Conservation (phyloP, 83 land plant genomes). For the Isoetes engelmannii region DNA sequence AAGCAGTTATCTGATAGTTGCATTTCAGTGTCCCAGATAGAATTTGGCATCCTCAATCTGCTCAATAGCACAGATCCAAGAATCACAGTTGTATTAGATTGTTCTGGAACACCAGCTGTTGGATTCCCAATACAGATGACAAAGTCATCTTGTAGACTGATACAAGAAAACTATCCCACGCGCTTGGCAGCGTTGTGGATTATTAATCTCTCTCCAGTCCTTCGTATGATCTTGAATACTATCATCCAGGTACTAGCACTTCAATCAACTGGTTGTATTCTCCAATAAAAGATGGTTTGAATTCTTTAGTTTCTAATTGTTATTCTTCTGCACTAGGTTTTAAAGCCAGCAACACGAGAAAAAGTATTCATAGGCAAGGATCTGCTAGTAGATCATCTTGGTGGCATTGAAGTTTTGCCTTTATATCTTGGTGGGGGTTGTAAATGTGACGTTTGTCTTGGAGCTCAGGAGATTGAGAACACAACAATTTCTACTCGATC, state of each 20-base stretch:
- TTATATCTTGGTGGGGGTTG: constrained; percentile 59
- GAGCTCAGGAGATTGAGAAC: not conserved
- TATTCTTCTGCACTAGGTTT: constrained; percentile 32
- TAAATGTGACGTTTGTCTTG: constrained; percentile 39
- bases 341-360: constrained; percentile 54
- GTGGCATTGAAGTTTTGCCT: constrained; percentile 37
- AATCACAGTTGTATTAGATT: constrained; percentile 76
- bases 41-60: constrained; percentile 61
- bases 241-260: constrained; percentile 54
- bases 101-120: constrained; percentile 67
- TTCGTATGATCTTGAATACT: constrained; percentile 64
- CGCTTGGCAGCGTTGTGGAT: constrained; percentile 64
- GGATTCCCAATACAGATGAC: constrained; percentile 73
- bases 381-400: constrained; percentile 32
- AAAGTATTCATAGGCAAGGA: constrained; percentile 56
- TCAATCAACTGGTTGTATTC: not conserved
- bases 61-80: constrained; percentile 48
- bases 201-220: constrained; percentile 59
- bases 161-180: constrained; percentile 84
- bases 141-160: constrained; percentile 58
- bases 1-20: not conserved
- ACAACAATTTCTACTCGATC: not conserved
- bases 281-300: not conserved
- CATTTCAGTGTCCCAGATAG: constrained; percentile 79
- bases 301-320: not conserved